A percentile compares a stretch with the other conserved stretches of the same genome.
Evolutionary conservation across 352 stramenopile genomes (phyloP).

Genomic region (Pythium pyrilobum): DNA sequence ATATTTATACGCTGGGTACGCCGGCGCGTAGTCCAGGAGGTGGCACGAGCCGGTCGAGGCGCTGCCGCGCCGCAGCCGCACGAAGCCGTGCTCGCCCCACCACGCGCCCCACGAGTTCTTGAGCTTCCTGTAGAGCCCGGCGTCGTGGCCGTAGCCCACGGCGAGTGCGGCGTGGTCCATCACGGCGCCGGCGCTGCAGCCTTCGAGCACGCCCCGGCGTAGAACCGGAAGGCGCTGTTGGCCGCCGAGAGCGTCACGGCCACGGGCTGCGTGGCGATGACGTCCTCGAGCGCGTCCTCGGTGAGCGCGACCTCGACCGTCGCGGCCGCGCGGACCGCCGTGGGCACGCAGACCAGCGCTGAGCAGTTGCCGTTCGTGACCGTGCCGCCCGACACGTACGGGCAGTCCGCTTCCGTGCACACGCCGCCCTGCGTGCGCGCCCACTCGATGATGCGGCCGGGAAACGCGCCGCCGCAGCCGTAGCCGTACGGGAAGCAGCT

Average conservation of each 20-base stretch:
- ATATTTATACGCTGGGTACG: background rate
- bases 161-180: conserved; percentile 96
- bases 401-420: background rate
- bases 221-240: conserved; percentile 94
- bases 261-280: conserved; percentile 74
- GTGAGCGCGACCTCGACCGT: background rate
- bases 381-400: background rate
- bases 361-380: background rate
- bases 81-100: conserved; percentile 93
- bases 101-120: conserved; percentile 96
- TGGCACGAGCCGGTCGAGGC: background rate
- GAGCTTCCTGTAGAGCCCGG: conserved; percentile 66
- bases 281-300: background rate
- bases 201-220: conserved; percentile 89
- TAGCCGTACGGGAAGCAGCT: conserved; percentile 1
- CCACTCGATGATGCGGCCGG: background rate
- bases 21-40: background rate
- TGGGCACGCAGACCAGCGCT: background rate
- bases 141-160: conserved; percentile 89
- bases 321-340: background rate
- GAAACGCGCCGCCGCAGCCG: conserved; percentile 1
- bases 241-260: conserved; percentile 91
- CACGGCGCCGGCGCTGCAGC: conserved; percentile 47
- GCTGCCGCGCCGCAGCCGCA: conserved; percentile 78
- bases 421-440: background rate